Conservation (phyloP, 495 filamentous ascomycete species). For the Lasiosphaeris hirsuta region DNA sequence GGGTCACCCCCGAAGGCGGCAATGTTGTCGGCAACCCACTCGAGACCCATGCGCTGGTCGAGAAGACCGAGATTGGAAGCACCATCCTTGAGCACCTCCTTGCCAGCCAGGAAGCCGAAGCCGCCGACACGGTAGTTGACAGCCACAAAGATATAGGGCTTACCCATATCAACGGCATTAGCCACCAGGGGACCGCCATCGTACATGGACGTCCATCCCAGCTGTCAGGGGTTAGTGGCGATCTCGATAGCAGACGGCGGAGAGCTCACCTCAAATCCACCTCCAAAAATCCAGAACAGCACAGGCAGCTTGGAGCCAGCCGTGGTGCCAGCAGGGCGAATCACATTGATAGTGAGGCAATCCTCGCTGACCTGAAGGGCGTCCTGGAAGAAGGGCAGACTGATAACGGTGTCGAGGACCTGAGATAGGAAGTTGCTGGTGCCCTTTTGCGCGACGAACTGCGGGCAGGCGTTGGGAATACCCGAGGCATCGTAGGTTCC, state of each 20-base stretch:
- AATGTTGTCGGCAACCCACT: constrained; percentile 66
- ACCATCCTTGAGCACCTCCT: constrained; percentile 63
- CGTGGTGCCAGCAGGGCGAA: constrained; percentile 57
- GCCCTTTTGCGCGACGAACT: constrained; percentile 49
- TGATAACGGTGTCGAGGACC: constrained; percentile 50
- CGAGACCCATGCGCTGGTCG: constrained; percentile 63
- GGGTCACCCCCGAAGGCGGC: constrained; percentile 66
- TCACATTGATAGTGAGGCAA: constrained; percentile 63
- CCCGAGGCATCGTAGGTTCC: constrained; percentile 52
- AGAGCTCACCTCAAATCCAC: constrained; percentile 55
- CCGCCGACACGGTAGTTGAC: constrained; percentile 62
- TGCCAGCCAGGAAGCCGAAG: constrained; percentile 60
- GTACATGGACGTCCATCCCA: constrained; percentile 53
- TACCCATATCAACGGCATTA: constrained; percentile 49
- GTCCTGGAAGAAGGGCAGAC: constrained; percentile 57
- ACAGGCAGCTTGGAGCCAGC: constrained; percentile 59
- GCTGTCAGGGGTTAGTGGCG: constrained; percentile 22
- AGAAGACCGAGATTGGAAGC: constrained; percentile 59
- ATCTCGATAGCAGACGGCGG: background rate
- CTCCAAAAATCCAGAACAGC: constrained; percentile 72
- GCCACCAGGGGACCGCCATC: constrained; percentile 53
- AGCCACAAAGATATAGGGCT: constrained; percentile 61
- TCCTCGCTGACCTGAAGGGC: constrained; percentile 55
- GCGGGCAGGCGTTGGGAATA: constrained; percentile 51
- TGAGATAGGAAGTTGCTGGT: constrained; percentile 38